Evolutionary conservation across 352 stramenopile genomes (phyloP).

Genomic region (Globisporangium rhizosaccharum): DNA sequence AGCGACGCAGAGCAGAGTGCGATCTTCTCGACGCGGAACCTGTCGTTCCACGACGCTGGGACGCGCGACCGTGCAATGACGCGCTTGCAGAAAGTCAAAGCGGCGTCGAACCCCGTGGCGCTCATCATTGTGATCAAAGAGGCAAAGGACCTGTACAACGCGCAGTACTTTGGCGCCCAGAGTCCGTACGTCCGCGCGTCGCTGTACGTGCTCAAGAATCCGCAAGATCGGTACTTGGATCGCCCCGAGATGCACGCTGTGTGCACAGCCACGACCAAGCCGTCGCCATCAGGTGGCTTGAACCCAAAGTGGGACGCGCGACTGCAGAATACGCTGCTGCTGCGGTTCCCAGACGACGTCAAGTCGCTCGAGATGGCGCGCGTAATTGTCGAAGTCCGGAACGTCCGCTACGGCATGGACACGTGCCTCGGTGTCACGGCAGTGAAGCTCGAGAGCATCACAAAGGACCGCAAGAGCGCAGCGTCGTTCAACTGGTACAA

Average conservation of each 20-base stretch:
- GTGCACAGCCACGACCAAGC: constrained; percentile 74
- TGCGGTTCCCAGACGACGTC: constrained; percentile 62
- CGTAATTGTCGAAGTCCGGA: constrained; percentile 84
- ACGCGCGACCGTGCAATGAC: constrained; percentile 46
- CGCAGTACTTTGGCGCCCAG: constrained; percentile 81
- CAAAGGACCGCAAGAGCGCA: constrained; percentile 67
- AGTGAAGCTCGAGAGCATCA: constrained; percentile 75
- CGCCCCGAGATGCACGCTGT: constrained; percentile 75
- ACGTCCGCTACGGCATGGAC: constrained; percentile 80
- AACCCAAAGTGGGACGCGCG: constrained; percentile 70
- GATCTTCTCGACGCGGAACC: constrained; percentile 55
- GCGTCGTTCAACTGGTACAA: constrained; percentile 88
- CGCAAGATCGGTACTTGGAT: constrained; percentile 68
- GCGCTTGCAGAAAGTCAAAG: constrained; percentile 69
- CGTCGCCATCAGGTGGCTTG: constrained; percentile 64
- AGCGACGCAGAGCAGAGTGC: constrained; percentile 41
- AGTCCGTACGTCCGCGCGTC: constrained; percentile 82
- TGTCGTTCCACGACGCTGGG: constrained; percentile 53
- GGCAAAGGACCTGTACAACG: constrained; percentile 76
- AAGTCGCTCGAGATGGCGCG: constrained; percentile 59
- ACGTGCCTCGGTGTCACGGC: constrained; percentile 79
- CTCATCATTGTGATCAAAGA: constrained; percentile 80
- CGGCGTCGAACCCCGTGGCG: constrained; percentile 70
- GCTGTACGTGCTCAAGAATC: constrained; percentile 79
- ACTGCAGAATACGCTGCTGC: constrained; percentile 75